phyloP scores from a whole-genome alignment of 495 filamentous ascomycete genomes.

The Ramalina intermedia region DNA sequence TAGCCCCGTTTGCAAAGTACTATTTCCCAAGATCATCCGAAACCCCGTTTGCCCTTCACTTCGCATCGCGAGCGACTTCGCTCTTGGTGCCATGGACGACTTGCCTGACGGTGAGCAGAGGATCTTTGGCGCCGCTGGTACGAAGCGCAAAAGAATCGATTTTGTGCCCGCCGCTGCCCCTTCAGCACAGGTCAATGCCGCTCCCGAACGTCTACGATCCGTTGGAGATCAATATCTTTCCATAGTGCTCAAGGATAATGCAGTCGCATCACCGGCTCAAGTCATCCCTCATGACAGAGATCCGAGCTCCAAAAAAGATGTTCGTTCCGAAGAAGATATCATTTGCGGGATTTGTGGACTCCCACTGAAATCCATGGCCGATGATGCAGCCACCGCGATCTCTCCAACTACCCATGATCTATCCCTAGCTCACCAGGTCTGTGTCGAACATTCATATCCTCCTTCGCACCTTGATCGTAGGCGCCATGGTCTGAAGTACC shows the following conservation, averaged over 20 bases:
- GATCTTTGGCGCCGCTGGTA: slow-evolving; percentile 57
- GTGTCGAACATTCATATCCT: slow-evolving; percentile 64
- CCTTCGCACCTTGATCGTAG: slow-evolving; percentile 73
- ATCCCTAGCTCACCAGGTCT: slow-evolving; percentile 70
- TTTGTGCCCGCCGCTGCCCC: slow-evolving; percentile 49
- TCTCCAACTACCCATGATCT: slow-evolving; percentile 42
- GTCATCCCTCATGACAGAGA: slow-evolving; percentile 1
- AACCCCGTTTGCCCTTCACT: not conserved
- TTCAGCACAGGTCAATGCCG: slow-evolving; percentile 11
- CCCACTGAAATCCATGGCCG: slow-evolving; percentile 23
- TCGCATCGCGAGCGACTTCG: not conserved
- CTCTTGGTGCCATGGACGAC: not conserved
- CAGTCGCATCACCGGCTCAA: not conserved
- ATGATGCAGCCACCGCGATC: not conserved
- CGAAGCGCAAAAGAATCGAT: slow-evolving; percentile 60
- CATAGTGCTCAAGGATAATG: slow-evolving; percentile 45
- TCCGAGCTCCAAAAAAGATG: slow-evolving; percentile 5
- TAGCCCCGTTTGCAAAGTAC: not conserved
- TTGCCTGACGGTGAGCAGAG: slow-evolving; percentile 53
- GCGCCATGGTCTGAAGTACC: slow-evolving; percentile 57
- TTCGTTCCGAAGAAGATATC: not conserved
- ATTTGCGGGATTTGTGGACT: slow-evolving; percentile 46
- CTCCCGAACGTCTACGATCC: slow-evolving; percentile 15
- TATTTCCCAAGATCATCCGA: not conserved
- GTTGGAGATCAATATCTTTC: slow-evolving; percentile 56